Evolutionary conservation across 164 flowering plant species (phyloP), one percentile per base, ranked within the genome.

Genomic region (Aristolochia contorta): DNA sequence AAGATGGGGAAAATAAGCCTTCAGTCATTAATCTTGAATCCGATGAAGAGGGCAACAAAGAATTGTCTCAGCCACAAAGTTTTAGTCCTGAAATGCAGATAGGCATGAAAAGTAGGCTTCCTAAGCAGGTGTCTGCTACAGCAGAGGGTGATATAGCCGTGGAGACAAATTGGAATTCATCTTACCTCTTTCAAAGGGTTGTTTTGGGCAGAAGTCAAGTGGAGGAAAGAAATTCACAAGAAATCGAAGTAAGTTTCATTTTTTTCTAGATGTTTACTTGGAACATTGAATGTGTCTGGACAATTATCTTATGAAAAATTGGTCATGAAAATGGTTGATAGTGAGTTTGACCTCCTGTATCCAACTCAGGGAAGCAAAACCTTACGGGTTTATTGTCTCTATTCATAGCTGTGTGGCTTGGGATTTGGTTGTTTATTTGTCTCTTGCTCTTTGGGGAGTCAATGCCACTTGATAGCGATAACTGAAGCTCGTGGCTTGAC

Each of bases 21-120:
- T 57, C 63, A 12, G 63, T 77, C 37, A 61, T 75, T 18, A 63
- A 71, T 67, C 16, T 79, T 53, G 78, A 75, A 45, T 81, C 81
- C 18, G 85, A 81, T 69, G 83, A 77, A 50, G 83, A 78, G 46
- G 72, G 72, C 41, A 58, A 24, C 60, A 61, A 2, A 47, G 65
- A 37, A 46, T 55, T 37, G 43, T n/a, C 57, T 13, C 22, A 10
- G 22, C 3, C 7, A 53, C 30, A 22, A 53, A 45, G 23, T 30
- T 54, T 61, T 33, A 23, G 47, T 32, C 43, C 19, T 23, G 7
- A 25, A 51, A 16, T 51, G 46, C 54, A 25, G 37, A 61, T 4
- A n/a, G 14, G 15, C 53, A 21, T 46, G 20, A 58, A 50, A 16
- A 2, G 22, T 30, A 60, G 37, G 47, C 43, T 6, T 45, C 27